Percentiles rank a stretch among this genome's conserved stretches.
Conservation (phyloP, 371 early-diverging fungal species). For the Basidiobolus meristosporus region DNA sequence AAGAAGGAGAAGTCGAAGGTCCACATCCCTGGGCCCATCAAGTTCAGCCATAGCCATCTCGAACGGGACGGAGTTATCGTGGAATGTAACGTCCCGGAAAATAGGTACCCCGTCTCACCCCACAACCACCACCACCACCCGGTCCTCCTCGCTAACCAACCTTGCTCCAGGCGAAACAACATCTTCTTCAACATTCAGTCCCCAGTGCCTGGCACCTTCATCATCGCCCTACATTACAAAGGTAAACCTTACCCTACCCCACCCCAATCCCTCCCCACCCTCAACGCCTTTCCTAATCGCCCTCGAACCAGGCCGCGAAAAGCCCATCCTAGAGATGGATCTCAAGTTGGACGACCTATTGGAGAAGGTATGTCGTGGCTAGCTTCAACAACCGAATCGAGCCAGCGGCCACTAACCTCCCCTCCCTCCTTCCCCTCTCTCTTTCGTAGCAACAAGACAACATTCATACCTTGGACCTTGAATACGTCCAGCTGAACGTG, state of each 20-base stretch:
- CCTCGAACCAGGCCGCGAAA: constrained; percentile 81
- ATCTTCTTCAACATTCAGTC: constrained; percentile 77
- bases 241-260: too few species aligned
- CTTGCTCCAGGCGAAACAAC: constrained; percentile 42
- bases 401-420: too few species aligned
- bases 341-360: constrained; percentile 83
- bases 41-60: constrained; percentile 64
- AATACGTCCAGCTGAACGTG: constrained; percentile 74
- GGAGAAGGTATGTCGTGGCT: too few species aligned
- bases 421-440: too few species aligned
- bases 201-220: constrained; percentile 73
- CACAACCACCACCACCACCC: constrained; percentile 1
- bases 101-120: too few species aligned
- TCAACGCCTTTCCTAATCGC: too few species aligned
- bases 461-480: constrained; percentile 68
- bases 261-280: too few species aligned
- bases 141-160: constrained; percentile 1
- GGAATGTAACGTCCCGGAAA: constrained; percentile 81
- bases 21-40: constrained; percentile 40
- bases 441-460: constrained; percentile 92
- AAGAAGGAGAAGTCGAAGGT: constrained; percentile 17
- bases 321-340: constrained; percentile 89
- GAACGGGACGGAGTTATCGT: constrained; percentile 85
- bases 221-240: constrained; percentile 78
- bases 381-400: too few species aligned